Evolutionary conservation across 331 rosid genomes (phyloP).

Genomic region (Cucumis variabilis): DNA sequence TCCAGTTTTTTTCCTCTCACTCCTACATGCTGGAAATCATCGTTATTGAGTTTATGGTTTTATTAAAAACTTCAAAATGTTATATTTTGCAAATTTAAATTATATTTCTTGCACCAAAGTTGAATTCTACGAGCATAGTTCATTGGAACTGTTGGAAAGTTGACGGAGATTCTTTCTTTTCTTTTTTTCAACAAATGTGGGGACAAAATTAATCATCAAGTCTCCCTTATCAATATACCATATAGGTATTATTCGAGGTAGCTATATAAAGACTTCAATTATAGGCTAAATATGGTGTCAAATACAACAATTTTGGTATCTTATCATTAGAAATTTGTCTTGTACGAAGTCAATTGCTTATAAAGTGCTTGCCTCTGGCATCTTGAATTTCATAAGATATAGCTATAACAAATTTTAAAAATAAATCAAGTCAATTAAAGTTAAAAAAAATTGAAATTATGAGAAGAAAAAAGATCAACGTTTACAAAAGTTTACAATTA

Average conservation of each 20-base stretch:
- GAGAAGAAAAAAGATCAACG: too few species aligned
- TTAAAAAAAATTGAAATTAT: too few species aligned
- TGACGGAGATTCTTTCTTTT: neutral
- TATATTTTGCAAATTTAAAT: too few species aligned
- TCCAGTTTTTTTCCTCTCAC: too few species aligned
- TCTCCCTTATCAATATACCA: neutral
- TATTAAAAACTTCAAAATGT: too few species aligned
- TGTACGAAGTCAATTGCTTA: constrained; percentile 8
- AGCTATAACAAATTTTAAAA: neutral
- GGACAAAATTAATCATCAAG: neutral
- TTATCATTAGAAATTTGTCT: neutral
- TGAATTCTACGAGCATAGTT: neutral
- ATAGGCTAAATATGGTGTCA: constrained; percentile 21
- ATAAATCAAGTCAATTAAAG: too few species aligned
- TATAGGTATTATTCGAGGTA: neutral
- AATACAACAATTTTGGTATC: constrained; percentile 19
- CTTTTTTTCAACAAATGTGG: neutral
- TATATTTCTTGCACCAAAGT: too few species aligned
- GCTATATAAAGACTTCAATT: neutral
- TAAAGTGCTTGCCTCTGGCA: neutral
- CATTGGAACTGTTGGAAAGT: neutral
- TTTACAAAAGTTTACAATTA: too few species aligned
- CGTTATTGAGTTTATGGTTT: too few species aligned
- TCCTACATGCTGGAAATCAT: too few species aligned
- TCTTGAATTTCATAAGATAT: neutral